Evolutionary conservation across 495 filamentous ascomycete genomes (phyloP), one percentile per base, ranked within the genome.

Genomic region (Daldinia bambusicola): DNA sequence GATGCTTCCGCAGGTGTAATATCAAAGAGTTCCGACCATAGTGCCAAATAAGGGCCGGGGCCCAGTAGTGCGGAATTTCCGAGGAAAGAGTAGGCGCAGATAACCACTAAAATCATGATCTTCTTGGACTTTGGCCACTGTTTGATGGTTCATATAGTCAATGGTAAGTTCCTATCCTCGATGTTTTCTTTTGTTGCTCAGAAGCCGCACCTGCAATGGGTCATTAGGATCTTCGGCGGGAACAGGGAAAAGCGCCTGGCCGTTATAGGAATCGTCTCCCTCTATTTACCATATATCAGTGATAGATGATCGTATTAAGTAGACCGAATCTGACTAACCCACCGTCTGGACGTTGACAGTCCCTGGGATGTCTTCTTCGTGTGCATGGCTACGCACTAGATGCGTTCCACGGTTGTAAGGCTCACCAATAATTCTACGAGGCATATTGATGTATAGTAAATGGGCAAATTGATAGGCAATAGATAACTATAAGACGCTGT

Each of bases 221-320:
- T 89, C 86, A 63, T 89, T 89, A 0, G 87, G 87, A 67, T 88
- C 86, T 55, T 87, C 83, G 0, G 84, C 82, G 9, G 87, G 86
- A 1, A 88, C 86, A 0, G 87, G 87, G 63, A 84, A 89, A 13
- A 89, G 79, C 1, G 87, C 87, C 68, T 88, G 86, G 61, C 87
- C 87, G 55, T 86, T 85, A n/a, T 78, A 83, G 1, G 85, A 83
- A 63, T 88, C 86, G 55, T 89, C 86, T 52, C 86, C 87, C 76
- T 88, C 87, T 77, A 48, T 61, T 45, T 2, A 13, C 22, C 34
- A 18, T 18, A 3, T 13, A 22, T 57, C 32, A 65, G 16, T 45
- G 56, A 41, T 2, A 32, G n/a, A 38, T 51, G 14, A 31, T 18
- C 10, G n/a, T 10, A 41, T 18, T 30, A 31, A 6, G 10, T 6